These are phyloP conservation scores for Corymbia citriodora DNA, from an alignment of 441 rosid genomes.

Conservation along the genomic window DNA sequence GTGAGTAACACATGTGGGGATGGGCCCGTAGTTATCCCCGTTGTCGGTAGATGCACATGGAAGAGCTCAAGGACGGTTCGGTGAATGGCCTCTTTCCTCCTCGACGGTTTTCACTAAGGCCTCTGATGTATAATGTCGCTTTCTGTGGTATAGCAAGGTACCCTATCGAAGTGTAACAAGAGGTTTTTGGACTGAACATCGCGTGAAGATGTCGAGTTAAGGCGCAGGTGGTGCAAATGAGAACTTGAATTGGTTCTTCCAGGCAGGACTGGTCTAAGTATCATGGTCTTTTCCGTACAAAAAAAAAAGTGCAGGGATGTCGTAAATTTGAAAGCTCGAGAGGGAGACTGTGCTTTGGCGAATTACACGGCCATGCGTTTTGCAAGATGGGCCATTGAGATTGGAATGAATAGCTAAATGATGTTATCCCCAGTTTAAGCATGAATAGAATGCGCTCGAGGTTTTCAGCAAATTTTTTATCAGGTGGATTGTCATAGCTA, in stretches of 20 bases:
- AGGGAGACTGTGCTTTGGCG: not conserved
- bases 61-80: not conserved
- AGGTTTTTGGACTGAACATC: not conserved
- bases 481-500: not conserved
- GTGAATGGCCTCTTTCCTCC: not conserved
- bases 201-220: not conserved
- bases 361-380: not conserved
- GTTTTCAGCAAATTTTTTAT: not conserved
- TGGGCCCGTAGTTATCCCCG: not conserved
- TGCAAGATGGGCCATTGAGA: not conserved
- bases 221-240: not conserved
- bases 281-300: not conserved
- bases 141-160: not conserved
- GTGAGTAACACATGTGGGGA: not conserved
- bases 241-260: not conserved
- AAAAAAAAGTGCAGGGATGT: not conserved
- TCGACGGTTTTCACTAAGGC: not conserved
- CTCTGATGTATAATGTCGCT: not conserved
- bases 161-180: not conserved
- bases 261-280: not conserved
- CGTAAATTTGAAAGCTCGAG: not conserved
- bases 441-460: not conserved
- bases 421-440: not conserved
- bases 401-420: not conserved
- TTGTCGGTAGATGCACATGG: not conserved